Conservation (phyloP, 2,329 filamentous ascomycete genomes). For the Cytospora mali region DNA sequence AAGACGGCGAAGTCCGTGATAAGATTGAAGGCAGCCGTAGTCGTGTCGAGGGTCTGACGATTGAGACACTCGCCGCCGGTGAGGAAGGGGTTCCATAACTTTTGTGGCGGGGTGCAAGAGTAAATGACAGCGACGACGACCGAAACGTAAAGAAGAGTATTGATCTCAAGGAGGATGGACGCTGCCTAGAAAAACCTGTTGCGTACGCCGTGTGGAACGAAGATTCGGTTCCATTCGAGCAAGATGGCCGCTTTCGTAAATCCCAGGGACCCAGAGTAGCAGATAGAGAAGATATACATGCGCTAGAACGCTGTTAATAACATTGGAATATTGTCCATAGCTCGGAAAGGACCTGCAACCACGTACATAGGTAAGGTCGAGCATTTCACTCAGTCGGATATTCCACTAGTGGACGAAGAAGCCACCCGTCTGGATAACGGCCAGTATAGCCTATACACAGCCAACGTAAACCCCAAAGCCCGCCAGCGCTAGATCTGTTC, state of each 20-base stretch:
- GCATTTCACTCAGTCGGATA: too few relatives aligned
- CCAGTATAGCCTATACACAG: too few relatives aligned
- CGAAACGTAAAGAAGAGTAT: neutral
- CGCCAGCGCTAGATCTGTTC: too few relatives aligned
- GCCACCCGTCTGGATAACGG: too few relatives aligned
- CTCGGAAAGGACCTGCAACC: too few relatives aligned
- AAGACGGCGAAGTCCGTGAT: neutral
- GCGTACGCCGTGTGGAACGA: neutral
- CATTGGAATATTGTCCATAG: too few relatives aligned
- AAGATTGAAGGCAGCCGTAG: neutral
- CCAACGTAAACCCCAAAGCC: too few relatives aligned
- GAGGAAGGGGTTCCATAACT: neutral
- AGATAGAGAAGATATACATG: too few relatives aligned
- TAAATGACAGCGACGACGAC: neutral
- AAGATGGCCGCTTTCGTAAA: neutral
- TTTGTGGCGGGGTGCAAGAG: neutral
- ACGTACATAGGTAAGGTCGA: too few relatives aligned
- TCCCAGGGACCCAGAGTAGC: too few relatives aligned
- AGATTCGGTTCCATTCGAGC: neutral
- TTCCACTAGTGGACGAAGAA: too few relatives aligned
- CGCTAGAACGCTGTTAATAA: too few relatives aligned
- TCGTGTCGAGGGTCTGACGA: neutral
- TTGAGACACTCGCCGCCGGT: neutral
- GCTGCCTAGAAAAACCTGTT: neutral
- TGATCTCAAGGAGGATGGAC: neutral